Percentiles rank a stretch among this genome's conserved stretches.
Evolutionary conservation across 108 stramenopile species (phyloP).

Genomic region (Asterionellopsis glacialis): DNA sequence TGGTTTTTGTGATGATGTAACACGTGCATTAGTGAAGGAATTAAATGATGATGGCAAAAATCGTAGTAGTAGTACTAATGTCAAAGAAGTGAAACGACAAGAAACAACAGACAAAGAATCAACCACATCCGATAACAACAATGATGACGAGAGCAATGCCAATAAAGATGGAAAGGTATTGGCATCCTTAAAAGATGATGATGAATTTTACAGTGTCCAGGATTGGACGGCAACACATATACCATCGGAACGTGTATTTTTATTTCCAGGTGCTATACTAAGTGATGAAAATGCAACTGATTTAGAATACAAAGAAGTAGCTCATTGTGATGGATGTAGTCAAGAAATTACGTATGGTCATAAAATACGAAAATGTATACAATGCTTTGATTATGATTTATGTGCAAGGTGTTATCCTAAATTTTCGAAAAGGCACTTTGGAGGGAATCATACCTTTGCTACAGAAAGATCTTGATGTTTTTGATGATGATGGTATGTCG

Average conservation of each 20-base stretch:
- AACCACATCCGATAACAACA: background rate
- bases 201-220: slow-evolving; percentile 2
- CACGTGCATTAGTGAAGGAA: slow-evolving; percentile 44
- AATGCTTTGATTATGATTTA: slow-evolving; percentile 88
- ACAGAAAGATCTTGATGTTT: no score
- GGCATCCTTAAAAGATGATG: slow-evolving; percentile 11
- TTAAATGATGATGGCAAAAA: slow-evolving; percentile 11
- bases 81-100: background rate
- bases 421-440: slow-evolving; percentile 19
- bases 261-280: slow-evolving; percentile 69
- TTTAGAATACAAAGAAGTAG: slow-evolving; percentile 45
- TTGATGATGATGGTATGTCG: no score
- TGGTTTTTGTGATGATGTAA: slow-evolving; percentile 84
- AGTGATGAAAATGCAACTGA: slow-evolving; percentile 16
- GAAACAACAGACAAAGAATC: background rate
- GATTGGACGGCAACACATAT: slow-evolving; percentile 30
- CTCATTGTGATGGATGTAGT: slow-evolving; percentile 71
- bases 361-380: slow-evolving; percentile 49
- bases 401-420: slow-evolving; percentile 60
- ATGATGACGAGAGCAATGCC: background rate
- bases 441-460: slow-evolving; percentile 19
- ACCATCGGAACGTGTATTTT: slow-evolving; percentile 57
- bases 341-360: slow-evolving; percentile 31
- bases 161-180: slow-evolving; percentile 18
- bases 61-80: slow-evolving; percentile 1